Percentiles rank a stretch among this genome's conserved stretches.
phyloP scores from a whole-genome alignment of 192 early-diverging fungal species.

The Mortierella antarctica region DNA sequence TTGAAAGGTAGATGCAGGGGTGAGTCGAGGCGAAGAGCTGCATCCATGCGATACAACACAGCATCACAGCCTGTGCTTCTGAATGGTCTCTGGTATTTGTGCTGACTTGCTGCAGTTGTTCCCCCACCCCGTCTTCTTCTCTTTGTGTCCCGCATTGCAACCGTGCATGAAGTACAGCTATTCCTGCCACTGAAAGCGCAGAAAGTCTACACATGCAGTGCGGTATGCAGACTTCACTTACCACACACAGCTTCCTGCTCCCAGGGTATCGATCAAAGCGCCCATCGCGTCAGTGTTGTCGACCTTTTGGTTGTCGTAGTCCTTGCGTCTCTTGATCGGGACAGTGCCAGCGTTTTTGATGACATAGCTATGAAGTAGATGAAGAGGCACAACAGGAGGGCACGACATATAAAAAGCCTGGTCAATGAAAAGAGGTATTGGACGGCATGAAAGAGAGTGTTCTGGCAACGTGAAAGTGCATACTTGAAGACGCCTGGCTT shows the following conservation, averaged over 20 bases:
- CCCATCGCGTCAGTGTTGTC: slow-evolving; percentile 24
- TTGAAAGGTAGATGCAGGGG: not conserved
- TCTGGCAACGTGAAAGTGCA: not conserved
- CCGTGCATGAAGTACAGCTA: not conserved
- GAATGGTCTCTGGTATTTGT: too few species aligned
- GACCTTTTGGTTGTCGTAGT: slow-evolving; percentile 40
- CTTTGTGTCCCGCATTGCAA: too few species aligned
- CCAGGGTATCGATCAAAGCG: slow-evolving; percentile 33
- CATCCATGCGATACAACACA: too few species aligned
- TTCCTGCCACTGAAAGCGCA: not conserved
- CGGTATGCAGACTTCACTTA: slow-evolving; percentile 15
- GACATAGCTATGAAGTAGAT: slow-evolving; percentile 28
- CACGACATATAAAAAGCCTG: not conserved
- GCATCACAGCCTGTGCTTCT: too few species aligned
- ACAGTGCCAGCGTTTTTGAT: slow-evolving; percentile 52
- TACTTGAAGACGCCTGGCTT: slow-evolving; percentile 54
- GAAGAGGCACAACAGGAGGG: not conserved
- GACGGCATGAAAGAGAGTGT: not conserved
- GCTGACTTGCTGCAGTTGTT: too few species aligned
- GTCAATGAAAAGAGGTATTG: not conserved
- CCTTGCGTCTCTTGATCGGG: slow-evolving; percentile 53
- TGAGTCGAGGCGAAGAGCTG: too few species aligned
- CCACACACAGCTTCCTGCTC: slow-evolving; percentile 41
- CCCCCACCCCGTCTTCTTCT: too few species aligned
- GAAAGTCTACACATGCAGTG: not conserved